Conservation (phyloP, 176 grass and related monocot genomes). For the Panicum miliaceum region DNA sequence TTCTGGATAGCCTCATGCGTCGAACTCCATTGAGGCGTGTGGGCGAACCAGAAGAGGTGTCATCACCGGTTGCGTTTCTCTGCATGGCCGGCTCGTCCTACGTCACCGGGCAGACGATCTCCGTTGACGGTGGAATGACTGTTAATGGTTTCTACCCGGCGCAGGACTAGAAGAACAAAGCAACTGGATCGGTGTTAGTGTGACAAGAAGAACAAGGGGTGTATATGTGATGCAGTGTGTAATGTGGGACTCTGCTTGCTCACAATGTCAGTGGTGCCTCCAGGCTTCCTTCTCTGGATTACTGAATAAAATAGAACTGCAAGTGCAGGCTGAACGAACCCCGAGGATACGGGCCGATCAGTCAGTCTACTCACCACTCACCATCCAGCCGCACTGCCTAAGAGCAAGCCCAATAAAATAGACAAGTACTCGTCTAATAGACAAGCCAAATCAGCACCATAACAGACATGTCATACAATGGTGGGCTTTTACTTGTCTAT, state of each 20-base stretch:
- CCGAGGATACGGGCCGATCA: too few species aligned
- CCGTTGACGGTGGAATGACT: slow-evolving; percentile 68
- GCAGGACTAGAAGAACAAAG: not conserved
- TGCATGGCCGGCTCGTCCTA: slow-evolving; percentile 70
- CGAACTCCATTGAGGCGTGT: slow-evolving; percentile 67
- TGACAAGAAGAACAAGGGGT: not conserved
- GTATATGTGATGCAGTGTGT: not conserved
- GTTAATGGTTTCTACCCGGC: slow-evolving; percentile 62
- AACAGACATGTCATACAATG: too few species aligned
- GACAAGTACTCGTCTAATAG: too few species aligned
- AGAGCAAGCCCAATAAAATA: too few species aligned
- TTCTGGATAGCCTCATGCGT: slow-evolving; percentile 36
- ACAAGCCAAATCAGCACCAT: too few species aligned
- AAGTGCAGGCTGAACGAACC: too few species aligned
- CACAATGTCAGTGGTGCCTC: too few species aligned
- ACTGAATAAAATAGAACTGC: too few species aligned
- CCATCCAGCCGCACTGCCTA: too few species aligned
- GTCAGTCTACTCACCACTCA: too few species aligned
- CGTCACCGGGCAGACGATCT: slow-evolving; percentile 67
- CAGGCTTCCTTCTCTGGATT: too few species aligned
- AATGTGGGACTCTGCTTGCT: not conserved
- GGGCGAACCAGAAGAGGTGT: slow-evolving; percentile 79
- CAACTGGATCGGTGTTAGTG: not conserved
- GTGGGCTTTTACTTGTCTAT: too few species aligned
- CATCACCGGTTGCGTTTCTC: slow-evolving; percentile 73